Evolutionary conservation across 441 rosid species (phyloP), one percentile per base, ranked within the genome.

Genomic region (Metrosideros polymorpha): DNA sequence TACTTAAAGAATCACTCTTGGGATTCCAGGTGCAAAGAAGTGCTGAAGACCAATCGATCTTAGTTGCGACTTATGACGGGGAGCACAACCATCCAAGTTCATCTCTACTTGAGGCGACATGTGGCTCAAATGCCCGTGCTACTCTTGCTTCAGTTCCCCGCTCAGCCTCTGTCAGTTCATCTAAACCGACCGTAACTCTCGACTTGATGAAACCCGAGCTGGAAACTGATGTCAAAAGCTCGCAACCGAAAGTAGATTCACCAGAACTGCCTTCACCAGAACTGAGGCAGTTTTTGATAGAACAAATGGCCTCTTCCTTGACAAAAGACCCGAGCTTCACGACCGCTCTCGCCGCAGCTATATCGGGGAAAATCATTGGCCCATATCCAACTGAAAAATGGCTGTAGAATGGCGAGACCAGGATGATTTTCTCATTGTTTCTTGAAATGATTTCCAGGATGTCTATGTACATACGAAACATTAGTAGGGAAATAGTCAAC

Each of bases 21-120:
- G 82, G 29, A 86, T 24, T 92, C 77, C 88, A 93, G 98, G 99
- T 98, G 82, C 99, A 98, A 85, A 93, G 98, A 93, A 96, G 99
- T 75, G 91, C 91, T 3, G 99, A 98, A 39, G 99, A 98, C 43
- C 99, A 95, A 85, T 93, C 96, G 0, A 90, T 98, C 10, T 59
- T 98, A 55, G 98, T 98, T 22, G 99, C 99, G 2, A 98, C 99
- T 8, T 98, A 98, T 45, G 99, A 98, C 88, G 99, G 99, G n/a
- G 99, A 96, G 89, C 99, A 98, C 91, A 98, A 94, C 90, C 99
- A 98, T 91, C 96, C 96, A 52, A 91, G 47, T 39, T 71, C 79
- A 71, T 39, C 95, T n/a, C 95, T 92, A 53, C 79, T 89, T 79
- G 98, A 95, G 51, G 89, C 94, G 83, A 88, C 92, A 84, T 85